These are phyloP conservation scores for Aspergillus ostianus DNA, from an alignment of 495 filamentous ascomycete genomes.

Conservation along the genomic window DNA sequence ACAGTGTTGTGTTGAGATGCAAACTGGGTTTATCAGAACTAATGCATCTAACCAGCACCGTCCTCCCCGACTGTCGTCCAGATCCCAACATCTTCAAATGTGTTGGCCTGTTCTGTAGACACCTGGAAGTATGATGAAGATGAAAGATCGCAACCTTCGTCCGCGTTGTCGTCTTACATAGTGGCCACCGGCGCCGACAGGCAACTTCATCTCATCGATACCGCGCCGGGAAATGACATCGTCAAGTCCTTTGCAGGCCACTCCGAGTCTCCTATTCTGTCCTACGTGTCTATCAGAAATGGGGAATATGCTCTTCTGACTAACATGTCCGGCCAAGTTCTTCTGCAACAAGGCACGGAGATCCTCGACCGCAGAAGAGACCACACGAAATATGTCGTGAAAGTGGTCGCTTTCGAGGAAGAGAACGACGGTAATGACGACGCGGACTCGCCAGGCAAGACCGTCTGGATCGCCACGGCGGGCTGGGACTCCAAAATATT, in stretches of 20 bases:
- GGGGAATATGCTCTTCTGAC: conserved; percentile 45
- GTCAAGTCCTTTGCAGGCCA: conserved; percentile 35
- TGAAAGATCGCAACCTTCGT: conserved; percentile 11
- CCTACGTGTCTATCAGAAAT: conserved; percentile 34
- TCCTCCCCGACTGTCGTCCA: conserved; percentile 39
- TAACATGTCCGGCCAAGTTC: conserved; percentile 64
- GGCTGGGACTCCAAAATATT: conserved; percentile 63
- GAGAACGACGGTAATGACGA: conserved; percentile 7
- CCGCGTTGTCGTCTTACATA: conserved; percentile 23
- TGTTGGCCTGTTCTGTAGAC: conserved; percentile 53
- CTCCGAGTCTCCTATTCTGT: conserved; percentile 62
- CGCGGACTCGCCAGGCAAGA: neutral
- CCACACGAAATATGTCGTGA: conserved; percentile 63
- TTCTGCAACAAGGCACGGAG: conserved; percentile 39
- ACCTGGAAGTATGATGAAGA: conserved; percentile 27
- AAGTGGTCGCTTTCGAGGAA: conserved; percentile 42
- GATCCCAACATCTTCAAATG: conserved; percentile 50
- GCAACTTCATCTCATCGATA: conserved; percentile 46
- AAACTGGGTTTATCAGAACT: neutral
- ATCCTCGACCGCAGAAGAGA: conserved; percentile 51
- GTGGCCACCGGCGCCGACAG: conserved; percentile 54
- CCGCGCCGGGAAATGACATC: conserved; percentile 22
- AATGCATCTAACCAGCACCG: conserved; percentile 41
- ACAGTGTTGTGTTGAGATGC: conserved; percentile 1
- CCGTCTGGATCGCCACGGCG: conserved; percentile 56